Evolutionary conservation across 805 yeast species (phyloP).

Genomic region (Candida sonorensis): DNA sequence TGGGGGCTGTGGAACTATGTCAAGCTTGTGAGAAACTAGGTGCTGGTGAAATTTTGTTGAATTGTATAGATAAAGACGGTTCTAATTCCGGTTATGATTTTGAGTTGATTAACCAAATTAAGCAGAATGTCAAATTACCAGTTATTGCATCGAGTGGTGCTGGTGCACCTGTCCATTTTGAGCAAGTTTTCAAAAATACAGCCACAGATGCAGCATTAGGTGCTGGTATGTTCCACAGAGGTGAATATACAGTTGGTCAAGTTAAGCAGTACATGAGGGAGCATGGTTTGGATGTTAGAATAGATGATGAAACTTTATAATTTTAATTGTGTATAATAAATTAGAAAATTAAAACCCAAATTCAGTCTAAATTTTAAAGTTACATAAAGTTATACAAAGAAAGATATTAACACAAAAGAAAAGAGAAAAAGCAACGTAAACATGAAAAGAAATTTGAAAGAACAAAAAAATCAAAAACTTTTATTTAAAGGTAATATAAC

Average conservation of each 20-base stretch:
- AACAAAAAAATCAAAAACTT: too few relatives aligned
- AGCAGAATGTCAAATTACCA: slow-evolving; percentile 73
- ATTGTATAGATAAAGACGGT: slow-evolving; percentile 97
- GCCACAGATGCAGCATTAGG: slow-evolving; percentile 95
- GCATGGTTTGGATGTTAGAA: slow-evolving; percentile 66
- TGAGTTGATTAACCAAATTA: slow-evolving; percentile 75
- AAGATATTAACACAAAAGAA: too few relatives aligned
- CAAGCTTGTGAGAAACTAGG: slow-evolving; percentile 88
- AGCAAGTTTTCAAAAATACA: slow-evolving; percentile 77
- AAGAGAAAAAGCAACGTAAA: too few relatives aligned
- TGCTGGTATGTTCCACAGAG: slow-evolving; percentile 98
- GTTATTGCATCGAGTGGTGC: slow-evolving; percentile 99
- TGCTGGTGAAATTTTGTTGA: slow-evolving; percentile 90
- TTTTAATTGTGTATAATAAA: background rate
- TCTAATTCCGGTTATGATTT: slow-evolving; percentile 90
- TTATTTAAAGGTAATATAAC: too few relatives aligned
- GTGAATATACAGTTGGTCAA: slow-evolving; percentile 79
- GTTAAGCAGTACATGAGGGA: slow-evolving; percentile 64
- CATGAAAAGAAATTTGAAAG: too few relatives aligned
- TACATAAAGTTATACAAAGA: too few relatives aligned
- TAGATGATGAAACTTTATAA: slow-evolving; percentile 32
- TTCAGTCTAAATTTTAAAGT: too few relatives aligned
- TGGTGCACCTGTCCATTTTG: slow-evolving; percentile 86
- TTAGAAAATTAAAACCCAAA: too few relatives aligned
- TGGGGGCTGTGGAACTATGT: slow-evolving; percentile 89